Conservation (phyloP, 2,329 filamentous ascomycete species). For the Ophiostoma populinum region DNA sequence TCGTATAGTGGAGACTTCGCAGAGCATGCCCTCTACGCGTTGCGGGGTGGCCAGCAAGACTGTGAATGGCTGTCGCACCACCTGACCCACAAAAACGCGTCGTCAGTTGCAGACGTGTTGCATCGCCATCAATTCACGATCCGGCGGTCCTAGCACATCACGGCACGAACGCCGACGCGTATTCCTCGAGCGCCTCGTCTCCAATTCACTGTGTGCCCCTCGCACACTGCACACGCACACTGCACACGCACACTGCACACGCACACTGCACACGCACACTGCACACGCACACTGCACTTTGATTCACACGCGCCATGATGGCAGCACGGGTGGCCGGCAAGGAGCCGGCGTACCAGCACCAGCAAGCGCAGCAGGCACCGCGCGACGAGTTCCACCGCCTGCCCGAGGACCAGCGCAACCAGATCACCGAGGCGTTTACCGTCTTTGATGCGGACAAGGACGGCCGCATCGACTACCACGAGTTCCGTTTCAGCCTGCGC, state of each 20-base stretch:
- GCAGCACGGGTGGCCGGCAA: slow-evolving; percentile 11
- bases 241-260: not conserved
- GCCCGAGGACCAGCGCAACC: slow-evolving; percentile 77
- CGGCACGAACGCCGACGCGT: too few relatives aligned
- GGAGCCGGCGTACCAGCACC: slow-evolving; percentile 14
- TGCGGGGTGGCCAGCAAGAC: slow-evolving; percentile 3
- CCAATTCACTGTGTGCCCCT: too few relatives aligned
- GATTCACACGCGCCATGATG: slow-evolving; percentile 13
- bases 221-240: not conserved
- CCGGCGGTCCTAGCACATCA: too few relatives aligned
- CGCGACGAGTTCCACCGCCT: slow-evolving; percentile 27
- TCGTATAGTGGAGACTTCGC: not conserved
- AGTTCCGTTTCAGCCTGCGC: slow-evolving; percentile 91
- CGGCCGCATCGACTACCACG: slow-evolving; percentile 87
- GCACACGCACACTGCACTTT: not conserved
- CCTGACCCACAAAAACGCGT: slow-evolving; percentile 2
- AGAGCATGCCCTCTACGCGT: slow-evolving; percentile 11
- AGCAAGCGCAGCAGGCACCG: too few relatives aligned
- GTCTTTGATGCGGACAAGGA: slow-evolving; percentile 97
- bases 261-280: not conserved
- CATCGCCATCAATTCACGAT: too few relatives aligned
- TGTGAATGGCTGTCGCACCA: not conserved
- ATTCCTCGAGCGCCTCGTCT: too few relatives aligned
- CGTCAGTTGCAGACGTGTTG: too few relatives aligned
- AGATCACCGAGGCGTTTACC: slow-evolving; percentile 80